Conservation (phyloP, 306 rosid genomes). For the Pterocarpus santalinus region DNA sequence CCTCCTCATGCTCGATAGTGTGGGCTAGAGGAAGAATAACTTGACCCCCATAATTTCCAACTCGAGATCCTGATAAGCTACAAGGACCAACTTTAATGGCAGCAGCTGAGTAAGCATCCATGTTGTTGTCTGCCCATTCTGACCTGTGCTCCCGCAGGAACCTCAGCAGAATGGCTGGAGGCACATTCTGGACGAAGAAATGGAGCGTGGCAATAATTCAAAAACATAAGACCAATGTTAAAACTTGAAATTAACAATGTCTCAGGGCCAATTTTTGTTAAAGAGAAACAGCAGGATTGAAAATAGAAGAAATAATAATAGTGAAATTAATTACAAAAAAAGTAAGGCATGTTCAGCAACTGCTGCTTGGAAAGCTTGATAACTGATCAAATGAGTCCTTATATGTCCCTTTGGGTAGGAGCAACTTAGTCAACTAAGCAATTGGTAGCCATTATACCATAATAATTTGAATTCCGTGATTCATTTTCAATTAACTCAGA, state of each 20-base stretch:
- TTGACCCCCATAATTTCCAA: slow-evolving; percentile 94
- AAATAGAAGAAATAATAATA: slow-evolving; percentile 2
- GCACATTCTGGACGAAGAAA: slow-evolving; percentile 75
- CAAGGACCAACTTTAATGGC: slow-evolving; percentile 97
- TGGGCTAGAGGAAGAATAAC: slow-evolving; percentile 96
- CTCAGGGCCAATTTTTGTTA: neutral
- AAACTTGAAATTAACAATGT: slow-evolving; percentile 13
- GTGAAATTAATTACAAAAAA: neutral
- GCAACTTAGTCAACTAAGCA: slow-evolving; percentile 31
- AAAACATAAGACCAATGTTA: slow-evolving; percentile 31
- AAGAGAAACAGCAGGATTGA: neutral
- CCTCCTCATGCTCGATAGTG: slow-evolving; percentile 98
- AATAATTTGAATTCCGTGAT: slow-evolving; percentile 8
- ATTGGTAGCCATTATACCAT: neutral
- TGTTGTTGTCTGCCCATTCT: slow-evolving; percentile 97
- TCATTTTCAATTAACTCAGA: neutral
- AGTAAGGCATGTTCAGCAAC: slow-evolving; percentile 12
- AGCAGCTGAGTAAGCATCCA: slow-evolving; percentile 97
- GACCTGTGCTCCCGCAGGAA: slow-evolving; percentile 96
- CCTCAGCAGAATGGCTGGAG: slow-evolving; percentile 93
- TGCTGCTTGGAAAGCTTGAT: slow-evolving; percentile 1
- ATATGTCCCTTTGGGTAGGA: slow-evolving; percentile 6
- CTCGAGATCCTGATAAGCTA: slow-evolving; percentile 85
- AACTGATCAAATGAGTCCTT: slow-evolving; percentile 22
- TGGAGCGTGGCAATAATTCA: slow-evolving; percentile 27